Conservation (phyloP, 176 grass and related monocot genomes). For the Eleusine indica region DNA sequence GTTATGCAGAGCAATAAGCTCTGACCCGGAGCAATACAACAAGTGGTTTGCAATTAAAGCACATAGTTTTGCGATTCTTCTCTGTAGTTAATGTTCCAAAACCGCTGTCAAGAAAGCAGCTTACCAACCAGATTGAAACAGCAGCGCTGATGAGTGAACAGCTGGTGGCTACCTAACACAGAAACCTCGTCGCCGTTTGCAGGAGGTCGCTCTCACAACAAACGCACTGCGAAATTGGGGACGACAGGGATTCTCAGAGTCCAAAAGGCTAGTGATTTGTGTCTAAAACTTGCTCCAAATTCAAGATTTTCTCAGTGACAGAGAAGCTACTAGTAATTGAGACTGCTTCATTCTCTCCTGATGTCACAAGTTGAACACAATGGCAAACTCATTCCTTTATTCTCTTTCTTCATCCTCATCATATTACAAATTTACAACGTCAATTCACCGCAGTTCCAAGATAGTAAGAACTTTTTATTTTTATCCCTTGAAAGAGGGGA, state of each 20-base stretch:
- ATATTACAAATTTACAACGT: conserved; percentile 20
- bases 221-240: not conserved
- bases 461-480: not conserved
- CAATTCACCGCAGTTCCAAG: conserved; percentile 9
- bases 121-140: conserved; percentile 25
- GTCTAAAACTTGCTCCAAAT: not conserved
- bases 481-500: not conserved
- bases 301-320: conserved; percentile 5
- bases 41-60: conserved; percentile 31
- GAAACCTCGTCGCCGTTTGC: conserved; percentile 21
- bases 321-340: not conserved
- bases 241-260: not conserved
- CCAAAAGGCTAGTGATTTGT: conserved; percentile 16
- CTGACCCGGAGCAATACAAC: not conserved
- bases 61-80: not conserved
- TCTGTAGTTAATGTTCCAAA: not conserved
- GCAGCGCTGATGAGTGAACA: not conserved
- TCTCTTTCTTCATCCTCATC: not conserved
- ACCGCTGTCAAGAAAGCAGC: conserved; percentile 43
- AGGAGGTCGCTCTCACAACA: conserved; percentile 39
- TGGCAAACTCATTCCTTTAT: not conserved
- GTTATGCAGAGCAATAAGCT: not conserved
- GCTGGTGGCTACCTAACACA: conserved; percentile 23
- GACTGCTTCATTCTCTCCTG: not conserved
- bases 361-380: not conserved